phyloP scores from a whole-genome alignment of 495 filamentous ascomycete species.

The Annulohypoxylon nitens region DNA sequence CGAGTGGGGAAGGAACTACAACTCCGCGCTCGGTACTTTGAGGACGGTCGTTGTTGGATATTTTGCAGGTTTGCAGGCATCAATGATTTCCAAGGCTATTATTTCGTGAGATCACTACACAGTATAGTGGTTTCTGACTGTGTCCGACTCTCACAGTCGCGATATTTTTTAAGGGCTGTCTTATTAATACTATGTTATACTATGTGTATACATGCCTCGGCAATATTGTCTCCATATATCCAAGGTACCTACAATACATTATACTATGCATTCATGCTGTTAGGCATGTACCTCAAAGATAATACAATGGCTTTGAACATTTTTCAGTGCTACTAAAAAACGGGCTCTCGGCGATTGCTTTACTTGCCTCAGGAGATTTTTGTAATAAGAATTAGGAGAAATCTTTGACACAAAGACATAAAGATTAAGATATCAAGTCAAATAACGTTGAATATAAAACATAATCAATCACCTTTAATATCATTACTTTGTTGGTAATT shows the following conservation, averaged over 20 bases:
- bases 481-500: not conserved
- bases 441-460: not conserved
- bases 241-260: not conserved
- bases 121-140: too few species aligned
- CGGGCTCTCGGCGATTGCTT: not conserved
- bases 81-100: not conserved
- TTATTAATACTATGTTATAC: not conserved
- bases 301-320: slow-evolving; percentile 1
- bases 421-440: not conserved
- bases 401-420: not conserved
- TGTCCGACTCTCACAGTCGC: too few species aligned
- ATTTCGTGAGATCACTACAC: not conserved
- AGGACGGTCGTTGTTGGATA: not conserved
- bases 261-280: not conserved
- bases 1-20: slow-evolving; percentile 1
- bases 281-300: not conserved
- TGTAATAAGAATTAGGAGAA: not conserved
- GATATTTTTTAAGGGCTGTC: not conserved
- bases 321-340: not conserved
- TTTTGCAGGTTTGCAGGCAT: slow-evolving; percentile 5
- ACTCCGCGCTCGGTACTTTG: slow-evolving; percentile 14
- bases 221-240: not conserved
- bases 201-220: slow-evolving; percentile 4
- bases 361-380: not conserved
- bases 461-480: not conserved